Conservation (phyloP, 345 rosid species). For the Sonneratia caseolaris region DNA sequence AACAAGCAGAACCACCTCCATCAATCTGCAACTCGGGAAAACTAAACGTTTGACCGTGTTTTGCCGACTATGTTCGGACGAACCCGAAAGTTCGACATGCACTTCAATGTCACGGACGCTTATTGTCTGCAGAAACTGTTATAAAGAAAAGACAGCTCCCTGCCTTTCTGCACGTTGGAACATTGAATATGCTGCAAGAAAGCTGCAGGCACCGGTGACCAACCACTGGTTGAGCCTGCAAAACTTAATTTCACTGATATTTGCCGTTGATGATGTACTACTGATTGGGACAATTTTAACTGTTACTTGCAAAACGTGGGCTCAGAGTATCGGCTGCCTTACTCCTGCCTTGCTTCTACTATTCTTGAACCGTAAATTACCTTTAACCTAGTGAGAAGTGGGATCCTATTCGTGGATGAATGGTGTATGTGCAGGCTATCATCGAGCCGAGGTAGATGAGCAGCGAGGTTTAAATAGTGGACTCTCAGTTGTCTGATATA, state of each 20-base stretch:
- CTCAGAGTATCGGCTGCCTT: background rate
- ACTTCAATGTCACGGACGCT: conserved; percentile 70
- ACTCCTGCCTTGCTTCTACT: conserved; percentile 2
- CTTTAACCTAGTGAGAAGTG: too few species aligned
- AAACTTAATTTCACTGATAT: background rate
- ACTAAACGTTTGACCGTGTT: background rate
- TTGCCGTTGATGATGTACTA: background rate
- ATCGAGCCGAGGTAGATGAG: conserved; percentile 71
- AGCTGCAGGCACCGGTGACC: conserved; percentile 54
- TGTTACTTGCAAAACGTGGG: background rate
- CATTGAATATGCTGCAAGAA: conserved; percentile 71
- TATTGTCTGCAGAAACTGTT: conserved; percentile 31
- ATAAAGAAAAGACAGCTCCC: conserved; percentile 56
- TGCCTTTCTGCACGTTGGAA: conserved; percentile 54
- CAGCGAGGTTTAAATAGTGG: conserved; percentile 17
- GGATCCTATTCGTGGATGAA: background rate
- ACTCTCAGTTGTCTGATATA: background rate
- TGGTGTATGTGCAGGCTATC: conserved; percentile 45
- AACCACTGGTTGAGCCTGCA: background rate
- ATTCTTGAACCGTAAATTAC: conserved; percentile 1
- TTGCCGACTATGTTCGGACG: conserved; percentile 33
- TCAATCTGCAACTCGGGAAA: background rate
- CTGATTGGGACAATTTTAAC: conserved; percentile 5
- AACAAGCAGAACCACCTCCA: background rate
- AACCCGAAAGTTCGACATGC: conserved; percentile 96